Percentiles rank a stretch among this genome's conserved stretches.
phyloP scores from a whole-genome alignment of 306 rosid genomes.

The Elaeagnus macrophylla region DNA sequence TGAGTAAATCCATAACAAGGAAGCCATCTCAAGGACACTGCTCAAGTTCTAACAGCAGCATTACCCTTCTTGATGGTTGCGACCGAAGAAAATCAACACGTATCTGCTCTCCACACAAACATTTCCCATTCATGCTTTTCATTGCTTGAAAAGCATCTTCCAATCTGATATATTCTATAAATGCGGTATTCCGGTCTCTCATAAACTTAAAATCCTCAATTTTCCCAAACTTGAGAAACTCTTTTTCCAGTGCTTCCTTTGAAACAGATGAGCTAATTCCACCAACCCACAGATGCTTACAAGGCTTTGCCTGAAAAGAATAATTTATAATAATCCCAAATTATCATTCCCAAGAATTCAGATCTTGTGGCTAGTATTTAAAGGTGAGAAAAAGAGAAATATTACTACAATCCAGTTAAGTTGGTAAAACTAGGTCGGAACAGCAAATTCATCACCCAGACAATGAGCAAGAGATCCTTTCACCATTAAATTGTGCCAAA shows the following conservation, averaged over 20 bases:
- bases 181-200: slow-evolving; percentile 84
- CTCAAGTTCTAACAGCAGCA: slow-evolving; percentile 20
- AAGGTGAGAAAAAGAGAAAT: neutral
- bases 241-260: slow-evolving; percentile 75
- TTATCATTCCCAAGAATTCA: neutral
- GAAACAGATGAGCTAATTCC: slow-evolving; percentile 77
- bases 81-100: slow-evolving; percentile 93
- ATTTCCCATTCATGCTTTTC: slow-evolving; percentile 84
- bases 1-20: neutral
- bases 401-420: neutral
- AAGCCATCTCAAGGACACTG: slow-evolving; percentile 1
- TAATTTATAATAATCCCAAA: slow-evolving; percentile 11
- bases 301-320: slow-evolving; percentile 75
- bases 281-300: slow-evolving; percentile 88
- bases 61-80: slow-evolving; percentile 58
- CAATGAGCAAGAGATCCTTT: no score
- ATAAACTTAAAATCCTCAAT: slow-evolving; percentile 75
- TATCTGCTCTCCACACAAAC: slow-evolving; percentile 77
- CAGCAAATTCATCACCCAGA: no score
- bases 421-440: no score
- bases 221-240: slow-evolving; percentile 75
- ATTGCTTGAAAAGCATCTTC: slow-evolving; percentile 87
- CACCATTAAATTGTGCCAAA: no score
- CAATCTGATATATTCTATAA: slow-evolving; percentile 65
- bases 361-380: neutral